Evolutionary conservation across 2,329 filamentous ascomycete genomes (phyloP).

Genomic region (Fusarium heterosporum): DNA sequence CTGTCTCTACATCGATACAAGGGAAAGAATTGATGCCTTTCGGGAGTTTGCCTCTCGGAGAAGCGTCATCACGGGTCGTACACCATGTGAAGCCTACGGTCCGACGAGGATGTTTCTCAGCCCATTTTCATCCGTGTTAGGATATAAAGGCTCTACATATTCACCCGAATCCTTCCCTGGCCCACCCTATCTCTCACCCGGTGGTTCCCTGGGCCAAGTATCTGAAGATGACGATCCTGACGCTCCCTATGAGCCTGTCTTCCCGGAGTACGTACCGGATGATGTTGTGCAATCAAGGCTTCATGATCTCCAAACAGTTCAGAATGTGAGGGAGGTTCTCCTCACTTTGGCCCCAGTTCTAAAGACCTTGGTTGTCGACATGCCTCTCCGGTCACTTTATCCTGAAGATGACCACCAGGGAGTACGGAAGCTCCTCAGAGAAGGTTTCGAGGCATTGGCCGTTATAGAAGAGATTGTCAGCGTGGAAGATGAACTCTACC

Average conservation of each 20-base stretch:
- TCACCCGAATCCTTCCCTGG: too few species aligned
- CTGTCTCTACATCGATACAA: conserved; percentile 29
- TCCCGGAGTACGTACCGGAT: neutral
- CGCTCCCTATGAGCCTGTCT: neutral
- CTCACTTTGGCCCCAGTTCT: conserved; percentile 24
- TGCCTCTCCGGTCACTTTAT: conserved; percentile 31
- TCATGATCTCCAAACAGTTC: conserved; percentile 1
- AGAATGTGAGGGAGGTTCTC: conserved; percentile 11
- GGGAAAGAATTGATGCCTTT: neutral
- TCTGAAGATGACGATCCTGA: neutral
- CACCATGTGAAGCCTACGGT: neutral
- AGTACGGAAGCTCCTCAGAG: conserved; percentile 20
- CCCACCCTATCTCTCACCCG: too few species aligned
- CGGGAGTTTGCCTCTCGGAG: conserved; percentile 51
- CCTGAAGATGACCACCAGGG: conserved; percentile 1
- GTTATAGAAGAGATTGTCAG: conserved; percentile 44
- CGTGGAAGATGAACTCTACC: conserved; percentile 36
- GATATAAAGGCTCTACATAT: neutral
- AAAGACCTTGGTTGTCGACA: conserved; percentile 34
- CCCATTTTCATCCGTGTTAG: neutral
- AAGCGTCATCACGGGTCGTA: neutral
- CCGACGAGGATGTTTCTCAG: conserved; percentile 7
- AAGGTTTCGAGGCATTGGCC: conserved; percentile 31
- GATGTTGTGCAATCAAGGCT: too few species aligned
- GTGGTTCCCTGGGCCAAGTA: neutral